Base-by-base conservation (phyloP, 768 basidiomycete species). In the Amanita exitialis region DNA sequence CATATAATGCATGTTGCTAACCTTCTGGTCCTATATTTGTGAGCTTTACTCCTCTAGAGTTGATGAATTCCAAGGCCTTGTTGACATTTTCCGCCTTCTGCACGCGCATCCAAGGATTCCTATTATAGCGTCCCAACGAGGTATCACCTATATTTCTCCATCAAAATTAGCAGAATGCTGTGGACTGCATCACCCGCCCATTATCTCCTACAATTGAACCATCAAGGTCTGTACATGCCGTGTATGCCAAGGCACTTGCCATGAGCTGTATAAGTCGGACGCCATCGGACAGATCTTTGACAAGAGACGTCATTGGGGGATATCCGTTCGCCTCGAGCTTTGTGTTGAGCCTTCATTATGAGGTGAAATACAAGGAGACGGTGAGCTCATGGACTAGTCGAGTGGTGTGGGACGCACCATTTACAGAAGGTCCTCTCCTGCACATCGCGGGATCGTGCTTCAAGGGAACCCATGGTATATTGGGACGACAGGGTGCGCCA, bases 11-110 rank as follows among this genome's bases (percentile, higher is more conserved):
- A 30, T 7, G 7, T 27, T 27, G n/a, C 18, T 42, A 57, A 83
- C 92, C 92, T 79, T 97, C 95, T 8, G 94, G 90, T 13, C 93
- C 95, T 54, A 99, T 97, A 66, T 98, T 98, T 30, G 94, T 98
- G 56, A 99, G 72, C 62, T 95, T 94, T 50, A 98, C 90, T 9
- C 93, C 92, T 59, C 93, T 73, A 13, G 89, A 90, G 28, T 84
- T 86, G 66, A 99, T 97, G 66, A 96, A 97, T 57, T 95, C 89
- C 42, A 99, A 69, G 0, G 96, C 96, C 66, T 91, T 92, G 67
- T 90, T 94, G 44, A 95, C 94, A 66, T 99, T 99, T 75, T 99
- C 96, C 2, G 92, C 93, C 61, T 94, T 96, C 66, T 99, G 96
- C 1, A 98, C 84, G 28, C 94, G 80, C 75, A 97, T 93, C 32